phyloP scores from a whole-genome alignment of 495 filamentous ascomycete species.

The Aspergillus carlsbadensis region DNA sequence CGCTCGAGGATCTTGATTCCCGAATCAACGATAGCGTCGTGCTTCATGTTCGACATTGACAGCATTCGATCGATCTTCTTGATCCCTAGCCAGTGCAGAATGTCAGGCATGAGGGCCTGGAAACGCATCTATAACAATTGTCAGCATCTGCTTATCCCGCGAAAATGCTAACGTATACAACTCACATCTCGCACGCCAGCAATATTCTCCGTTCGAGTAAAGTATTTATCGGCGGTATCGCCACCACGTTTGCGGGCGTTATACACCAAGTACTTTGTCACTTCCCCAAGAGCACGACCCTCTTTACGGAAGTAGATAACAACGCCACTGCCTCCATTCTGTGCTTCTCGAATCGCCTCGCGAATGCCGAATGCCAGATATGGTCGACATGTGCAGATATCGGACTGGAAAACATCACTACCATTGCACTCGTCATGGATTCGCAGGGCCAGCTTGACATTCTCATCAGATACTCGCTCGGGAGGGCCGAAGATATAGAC shows the following conservation, averaged over 20 bases:
- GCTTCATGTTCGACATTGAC: conserved; percentile 99
- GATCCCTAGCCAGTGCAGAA: conserved; percentile 97
- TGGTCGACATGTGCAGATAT: conserved; percentile 97
- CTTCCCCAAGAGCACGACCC: conserved; percentile 92
- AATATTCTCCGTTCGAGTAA: conserved; percentile 94
- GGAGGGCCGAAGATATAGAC: conserved; percentile 98
- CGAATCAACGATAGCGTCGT: conserved; percentile 95
- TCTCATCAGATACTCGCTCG: conserved; percentile 86
- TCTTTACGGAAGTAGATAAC: conserved; percentile 99
- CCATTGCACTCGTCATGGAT: conserved; percentile 98
- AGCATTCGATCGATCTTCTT: conserved; percentile 99
- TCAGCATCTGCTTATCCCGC: neutral
- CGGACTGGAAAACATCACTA: conserved; percentile 95
- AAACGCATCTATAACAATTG: conserved; percentile 72
- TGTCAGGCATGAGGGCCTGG: conserved; percentile 98
- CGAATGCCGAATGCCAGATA: conserved; percentile 97
- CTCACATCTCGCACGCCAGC: conserved; percentile 78
- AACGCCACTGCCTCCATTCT: conserved; percentile 90
- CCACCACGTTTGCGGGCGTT: conserved; percentile 82
- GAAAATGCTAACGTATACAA: neutral
- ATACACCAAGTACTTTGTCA: conserved; percentile 96
- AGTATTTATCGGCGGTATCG: conserved; percentile 94
- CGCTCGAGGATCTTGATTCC: conserved; percentile 94
- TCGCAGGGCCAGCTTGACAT: conserved; percentile 79
- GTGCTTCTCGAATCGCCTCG: conserved; percentile 94